Conservation (phyloP, 345 rosid genomes). For the Murraya paniculata region DNA sequence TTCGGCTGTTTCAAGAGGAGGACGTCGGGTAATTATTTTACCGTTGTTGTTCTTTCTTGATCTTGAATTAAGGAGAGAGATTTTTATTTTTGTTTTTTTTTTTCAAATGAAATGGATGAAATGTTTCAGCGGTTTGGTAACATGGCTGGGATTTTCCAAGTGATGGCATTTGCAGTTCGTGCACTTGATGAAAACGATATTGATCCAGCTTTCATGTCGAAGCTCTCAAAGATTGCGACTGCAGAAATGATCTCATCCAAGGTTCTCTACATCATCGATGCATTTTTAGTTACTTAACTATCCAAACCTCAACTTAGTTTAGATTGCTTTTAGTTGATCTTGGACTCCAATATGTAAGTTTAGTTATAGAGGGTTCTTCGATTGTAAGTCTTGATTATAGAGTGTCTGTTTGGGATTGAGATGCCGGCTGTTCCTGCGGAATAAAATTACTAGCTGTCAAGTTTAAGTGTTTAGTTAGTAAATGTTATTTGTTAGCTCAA, state of each 20-base stretch:
- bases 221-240: constrained; percentile 92
- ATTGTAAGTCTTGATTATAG: not conserved
- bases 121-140: constrained; percentile 70
- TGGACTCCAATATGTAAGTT: not conserved
- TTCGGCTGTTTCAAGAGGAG: constrained; percentile 77
- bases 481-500: not conserved
- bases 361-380: not conserved
- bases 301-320: not conserved
- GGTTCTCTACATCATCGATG: constrained; percentile 31
- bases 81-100: not conserved
- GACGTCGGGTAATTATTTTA: constrained; percentile 64
- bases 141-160: constrained; percentile 94
- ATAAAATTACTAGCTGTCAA: not conserved
- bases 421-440: not conserved
- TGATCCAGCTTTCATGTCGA: constrained; percentile 71
- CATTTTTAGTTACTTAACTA: not conserved
- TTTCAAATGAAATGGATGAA: not conserved
- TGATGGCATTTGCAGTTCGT: constrained; percentile 76
- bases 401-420: not conserved
- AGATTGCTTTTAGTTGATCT: not conserved
- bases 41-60: not conserved
- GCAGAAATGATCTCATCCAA: constrained; percentile 91
- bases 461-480: not conserved
- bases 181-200: constrained; percentile 57
- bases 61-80: not conserved